A percentile compares a stretch with the other conserved stretches of the same genome.
Evolutionary conservation across 176 grass and related monocot genomes (phyloP).

Genomic region (Cocos nucifera): DNA sequence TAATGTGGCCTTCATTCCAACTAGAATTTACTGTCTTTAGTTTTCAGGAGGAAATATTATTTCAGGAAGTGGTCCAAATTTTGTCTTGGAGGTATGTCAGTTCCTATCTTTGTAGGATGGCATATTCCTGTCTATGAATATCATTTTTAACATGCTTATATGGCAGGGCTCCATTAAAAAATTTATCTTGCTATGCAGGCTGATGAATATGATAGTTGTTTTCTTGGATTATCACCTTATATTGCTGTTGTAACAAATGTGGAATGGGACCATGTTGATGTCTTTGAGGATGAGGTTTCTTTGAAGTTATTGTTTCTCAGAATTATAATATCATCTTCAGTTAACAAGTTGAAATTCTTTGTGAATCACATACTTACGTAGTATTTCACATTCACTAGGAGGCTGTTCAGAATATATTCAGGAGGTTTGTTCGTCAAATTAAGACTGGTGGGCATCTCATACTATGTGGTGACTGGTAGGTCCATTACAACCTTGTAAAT

Average conservation of each 20-base stretch:
- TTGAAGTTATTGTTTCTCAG: background rate
- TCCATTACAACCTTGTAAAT: background rate
- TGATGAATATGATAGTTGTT: constrained; percentile 20
- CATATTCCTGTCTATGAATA: no score
- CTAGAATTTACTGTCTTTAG: background rate
- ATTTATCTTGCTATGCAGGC: background rate
- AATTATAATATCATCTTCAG: background rate
- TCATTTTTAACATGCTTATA: no score
- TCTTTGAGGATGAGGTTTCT: constrained; percentile 12
- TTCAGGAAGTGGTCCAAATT: constrained; percentile 12
- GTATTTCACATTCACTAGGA: background rate
- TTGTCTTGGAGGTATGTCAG: constrained; percentile 10
- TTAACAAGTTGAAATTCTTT: no score
- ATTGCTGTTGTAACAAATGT: constrained; percentile 20
- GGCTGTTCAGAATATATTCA: constrained; percentile 11
- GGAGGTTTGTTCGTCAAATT: constrained; percentile 3
- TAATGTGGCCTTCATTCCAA: background rate
- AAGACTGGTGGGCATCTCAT: constrained; percentile 8
- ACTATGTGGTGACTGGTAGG: constrained; percentile 14
- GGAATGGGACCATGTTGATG: constrained; percentile 18
- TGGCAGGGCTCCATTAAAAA: no score
- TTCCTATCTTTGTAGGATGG: background rate
- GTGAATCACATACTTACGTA: no score
- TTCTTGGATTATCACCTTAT: constrained; percentile 15
- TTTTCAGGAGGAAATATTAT: constrained; percentile 15